These are phyloP conservation scores for Epichloe sylvatica DNA, from an alignment of 2,329 filamentous ascomycete species.

Conservation along the genomic window DNA sequence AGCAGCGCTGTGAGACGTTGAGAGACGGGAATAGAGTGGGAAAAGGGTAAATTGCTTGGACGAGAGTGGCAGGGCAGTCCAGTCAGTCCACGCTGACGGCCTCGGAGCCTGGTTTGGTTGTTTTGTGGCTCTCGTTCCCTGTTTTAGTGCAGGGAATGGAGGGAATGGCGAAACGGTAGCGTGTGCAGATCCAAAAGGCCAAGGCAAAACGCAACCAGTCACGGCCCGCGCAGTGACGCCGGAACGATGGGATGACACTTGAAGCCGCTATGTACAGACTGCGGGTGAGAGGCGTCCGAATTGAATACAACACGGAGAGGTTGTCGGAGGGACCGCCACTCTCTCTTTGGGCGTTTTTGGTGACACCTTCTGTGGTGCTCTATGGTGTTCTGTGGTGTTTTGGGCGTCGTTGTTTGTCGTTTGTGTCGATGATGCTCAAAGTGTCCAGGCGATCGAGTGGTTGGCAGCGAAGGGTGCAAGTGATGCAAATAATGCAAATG, in stretches of 20 bases:
- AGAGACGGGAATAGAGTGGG: not conserved
- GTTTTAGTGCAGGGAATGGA: not conserved
- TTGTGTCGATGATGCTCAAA: not conserved
- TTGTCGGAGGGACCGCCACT: not conserved
- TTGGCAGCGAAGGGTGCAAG: not conserved
- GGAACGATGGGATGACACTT: no score
- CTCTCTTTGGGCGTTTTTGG: not conserved
- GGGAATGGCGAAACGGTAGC: constrained; percentile 1
- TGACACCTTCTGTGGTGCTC: no score
- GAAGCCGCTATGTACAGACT: no score
- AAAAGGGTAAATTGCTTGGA: not conserved
- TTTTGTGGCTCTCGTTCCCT: not conserved
- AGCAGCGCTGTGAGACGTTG: not conserved
- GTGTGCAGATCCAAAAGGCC: not conserved
- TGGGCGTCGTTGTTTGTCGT: not conserved
- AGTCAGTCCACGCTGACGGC: no score
- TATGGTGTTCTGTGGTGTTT: no score
- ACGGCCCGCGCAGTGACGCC: no score
- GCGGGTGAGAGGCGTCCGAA: not conserved
- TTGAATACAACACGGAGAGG: not conserved
- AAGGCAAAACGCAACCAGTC: not conserved
- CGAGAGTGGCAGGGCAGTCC: no score
- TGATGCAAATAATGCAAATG: not conserved
- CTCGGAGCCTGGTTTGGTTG: not conserved
- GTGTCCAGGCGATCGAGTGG: not conserved